A percentile compares a stretch with the other conserved stretches of the same genome.
phyloP scores from a whole-genome alignment of 495 filamentous ascomycete species.

The Penicillium pancosmium region DNA sequence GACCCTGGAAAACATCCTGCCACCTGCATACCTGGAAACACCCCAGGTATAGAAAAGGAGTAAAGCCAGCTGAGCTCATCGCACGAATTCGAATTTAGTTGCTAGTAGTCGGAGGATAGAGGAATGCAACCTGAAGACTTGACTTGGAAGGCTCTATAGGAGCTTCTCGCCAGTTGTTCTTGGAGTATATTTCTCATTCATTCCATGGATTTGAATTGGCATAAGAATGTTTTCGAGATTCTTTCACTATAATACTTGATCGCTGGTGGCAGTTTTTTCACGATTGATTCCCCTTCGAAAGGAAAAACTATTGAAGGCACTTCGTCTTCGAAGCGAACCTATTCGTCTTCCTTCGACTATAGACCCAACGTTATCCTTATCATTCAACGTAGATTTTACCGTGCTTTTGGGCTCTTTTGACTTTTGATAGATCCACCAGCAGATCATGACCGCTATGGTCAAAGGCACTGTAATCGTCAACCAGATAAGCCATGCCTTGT shows the following conservation, averaged over 20 bases:
- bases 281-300: neutral
- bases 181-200: too few species aligned
- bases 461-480: constrained; percentile 10
- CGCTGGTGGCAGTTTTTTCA: neutral
- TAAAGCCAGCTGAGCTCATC: too few species aligned
- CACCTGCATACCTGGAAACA: constrained; percentile 25
- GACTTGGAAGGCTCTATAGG: too few species aligned
- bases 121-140: too few species aligned
- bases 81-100: too few species aligned
- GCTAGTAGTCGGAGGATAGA: too few species aligned
- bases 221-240: neutral
- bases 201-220: too few species aligned
- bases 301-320: neutral
- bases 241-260: neutral
- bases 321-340: neutral
- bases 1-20: constrained; percentile 25
- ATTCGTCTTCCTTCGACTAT: neutral
- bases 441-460: constrained; percentile 14
- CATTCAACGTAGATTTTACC: neutral
- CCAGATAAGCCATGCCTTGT: constrained; percentile 13
- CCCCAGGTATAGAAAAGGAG: neutral
- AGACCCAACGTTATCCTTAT: neutral
- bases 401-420: neutral
- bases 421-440: constrained; percentile 15
- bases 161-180: too few species aligned